Evolutionary conservation across 129 eudicot genomes (phyloP), one percentile per base, ranked within the genome.

Genomic region (Flaveria trinervia): DNA sequence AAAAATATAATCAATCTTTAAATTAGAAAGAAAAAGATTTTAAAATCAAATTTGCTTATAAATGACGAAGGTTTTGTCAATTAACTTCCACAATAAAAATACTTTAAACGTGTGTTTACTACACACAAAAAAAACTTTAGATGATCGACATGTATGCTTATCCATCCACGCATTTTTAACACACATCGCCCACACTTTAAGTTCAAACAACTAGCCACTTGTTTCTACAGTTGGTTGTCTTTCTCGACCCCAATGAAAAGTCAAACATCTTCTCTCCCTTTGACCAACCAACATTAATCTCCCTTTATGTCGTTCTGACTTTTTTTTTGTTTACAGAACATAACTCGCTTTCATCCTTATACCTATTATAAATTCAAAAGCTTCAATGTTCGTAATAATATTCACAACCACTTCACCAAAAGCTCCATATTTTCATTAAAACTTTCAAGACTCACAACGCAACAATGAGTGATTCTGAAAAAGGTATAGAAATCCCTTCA

Each of bases 401-500:
- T 57, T 60, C 65, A 57, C 57, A 78, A 68, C 73, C 22, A 61
- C 48, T 74, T 75, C 66, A 60, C 52, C 59, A 65, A 79, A 72
- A 56, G 28, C 65, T 44, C 68, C 70, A 50, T n/a, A 20, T 54
- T 54, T 71, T 54, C 36, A 28, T 71, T 18, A n/a, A 70, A 52
- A 16, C 83, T 69, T 26, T 41, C 36, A 75, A 45, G 26, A 14
- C 56, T 52, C 57, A 41, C 44, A 7, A 54, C 18, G 55, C 68
- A 49, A 20, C 10, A 50, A 82, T 82, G 85, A 54, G 64, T 52
- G 85, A 76, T 76, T 25, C 48, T 26, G 16, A 7, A 26, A 76
- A 65, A 46, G 82, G 74, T 18, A 79, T 87, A 25, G 92, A 89
- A 46, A 86, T 85, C 28, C 92, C 96, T 30, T 76, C 91, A 0